Evolutionary conservation across 177 flowering plant genomes (phyloP).

Genomic region (Vitis hybrid): DNA sequence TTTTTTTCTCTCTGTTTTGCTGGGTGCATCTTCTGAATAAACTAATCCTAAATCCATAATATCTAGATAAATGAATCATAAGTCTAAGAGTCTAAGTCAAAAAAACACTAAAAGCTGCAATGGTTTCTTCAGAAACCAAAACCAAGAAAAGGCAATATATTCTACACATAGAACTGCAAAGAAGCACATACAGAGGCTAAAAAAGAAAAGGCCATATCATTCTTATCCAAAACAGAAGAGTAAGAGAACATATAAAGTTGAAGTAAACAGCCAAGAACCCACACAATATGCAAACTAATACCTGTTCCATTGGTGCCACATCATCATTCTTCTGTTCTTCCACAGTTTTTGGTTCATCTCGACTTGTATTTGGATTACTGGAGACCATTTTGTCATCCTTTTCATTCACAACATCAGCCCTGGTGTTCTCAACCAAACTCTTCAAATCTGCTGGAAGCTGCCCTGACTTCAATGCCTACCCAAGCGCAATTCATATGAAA

Average conservation of each 20-base stretch:
- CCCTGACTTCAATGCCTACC: slow-evolving; percentile 84
- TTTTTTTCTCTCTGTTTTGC: too few relatives aligned
- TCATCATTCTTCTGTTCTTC: slow-evolving; percentile 34
- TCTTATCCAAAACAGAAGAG: background rate
- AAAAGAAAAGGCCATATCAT: background rate
- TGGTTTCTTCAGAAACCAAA: too few relatives aligned
- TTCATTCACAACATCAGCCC: slow-evolving; percentile 9
- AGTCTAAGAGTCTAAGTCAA: too few relatives aligned
- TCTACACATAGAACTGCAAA: background rate
- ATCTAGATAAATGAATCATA: too few relatives aligned
- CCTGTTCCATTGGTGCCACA: slow-evolving; percentile 58
- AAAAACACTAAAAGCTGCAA: too few relatives aligned
- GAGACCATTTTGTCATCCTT: slow-evolving; percentile 42
- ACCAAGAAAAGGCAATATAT: too few relatives aligned
- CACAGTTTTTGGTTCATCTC: slow-evolving; percentile 23
- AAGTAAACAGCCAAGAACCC: background rate
- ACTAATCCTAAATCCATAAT: too few relatives aligned
- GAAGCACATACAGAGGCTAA: background rate
- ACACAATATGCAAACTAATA: slow-evolving; percentile 3
- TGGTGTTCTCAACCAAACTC: slow-evolving; percentile 32
- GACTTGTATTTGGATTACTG: slow-evolving; percentile 31
- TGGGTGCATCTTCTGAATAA: too few relatives aligned
- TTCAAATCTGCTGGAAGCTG: slow-evolving; percentile 83
- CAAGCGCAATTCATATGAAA: slow-evolving; percentile 10
- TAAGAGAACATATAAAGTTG: background rate